phyloP scores from a whole-genome alignment of 2,329 filamentous ascomycete genomes.

The Xylaria hypoxylon region DNA sequence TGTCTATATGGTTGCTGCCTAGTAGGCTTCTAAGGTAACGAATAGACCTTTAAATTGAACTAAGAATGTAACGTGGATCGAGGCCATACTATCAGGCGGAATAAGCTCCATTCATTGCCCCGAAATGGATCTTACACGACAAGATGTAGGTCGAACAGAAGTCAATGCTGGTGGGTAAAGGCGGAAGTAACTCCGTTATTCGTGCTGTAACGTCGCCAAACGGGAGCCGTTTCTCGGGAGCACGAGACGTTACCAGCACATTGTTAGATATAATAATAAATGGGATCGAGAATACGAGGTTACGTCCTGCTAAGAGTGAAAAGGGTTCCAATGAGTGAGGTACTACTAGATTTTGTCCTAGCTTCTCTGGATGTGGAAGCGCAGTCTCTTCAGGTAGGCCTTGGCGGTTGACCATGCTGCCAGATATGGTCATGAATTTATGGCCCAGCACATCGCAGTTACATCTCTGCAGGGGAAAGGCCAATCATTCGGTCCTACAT shows the following conservation, averaged over 20 bases:
- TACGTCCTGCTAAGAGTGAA: too few relatives aligned
- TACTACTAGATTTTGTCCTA: background rate
- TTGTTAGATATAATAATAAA: background rate
- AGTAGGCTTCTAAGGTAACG: background rate
- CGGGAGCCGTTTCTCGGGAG: background rate
- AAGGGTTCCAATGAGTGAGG: too few relatives aligned
- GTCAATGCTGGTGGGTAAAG: background rate
- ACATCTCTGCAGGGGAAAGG: background rate
- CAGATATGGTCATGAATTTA: background rate
- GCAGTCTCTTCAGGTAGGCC: background rate
- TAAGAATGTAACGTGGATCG: background rate
- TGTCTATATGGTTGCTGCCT: too few relatives aligned
- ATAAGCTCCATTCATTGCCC: background rate
- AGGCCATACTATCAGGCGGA: background rate
- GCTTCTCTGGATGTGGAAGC: background rate
- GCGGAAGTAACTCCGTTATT: background rate
- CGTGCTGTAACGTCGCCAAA: background rate
- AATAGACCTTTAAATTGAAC: background rate
- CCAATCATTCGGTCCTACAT: background rate
- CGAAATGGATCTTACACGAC: conserved; percentile 1
- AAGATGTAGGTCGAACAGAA: background rate
- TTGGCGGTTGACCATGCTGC: too few relatives aligned
- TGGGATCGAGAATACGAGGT: too few relatives aligned
- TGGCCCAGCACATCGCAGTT: background rate
- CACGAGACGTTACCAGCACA: background rate